Evolutionary conservation across 176 grass and related monocot species (phyloP).

Genomic region (Juncus inflexus): DNA sequence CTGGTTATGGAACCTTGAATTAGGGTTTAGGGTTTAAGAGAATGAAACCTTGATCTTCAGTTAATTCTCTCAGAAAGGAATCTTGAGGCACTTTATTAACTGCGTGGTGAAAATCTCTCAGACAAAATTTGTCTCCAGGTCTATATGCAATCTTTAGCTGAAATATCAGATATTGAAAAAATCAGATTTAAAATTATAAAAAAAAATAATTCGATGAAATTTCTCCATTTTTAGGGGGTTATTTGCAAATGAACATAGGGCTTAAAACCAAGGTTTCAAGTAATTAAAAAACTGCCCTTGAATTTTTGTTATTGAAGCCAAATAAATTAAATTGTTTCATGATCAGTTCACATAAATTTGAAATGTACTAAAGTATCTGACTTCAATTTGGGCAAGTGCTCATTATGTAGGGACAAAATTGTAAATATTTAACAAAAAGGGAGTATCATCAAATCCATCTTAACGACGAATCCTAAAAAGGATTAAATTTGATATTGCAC

Average conservation of each 20-base stretch:
- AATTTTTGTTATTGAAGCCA: too few species aligned
- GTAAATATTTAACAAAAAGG: not conserved
- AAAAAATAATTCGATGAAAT: too few species aligned
- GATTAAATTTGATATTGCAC: not conserved
- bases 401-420: too few species aligned
- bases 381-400: too few species aligned
- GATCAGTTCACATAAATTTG: too few species aligned
- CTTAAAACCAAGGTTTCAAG: too few species aligned
- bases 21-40: conserved; percentile 15
- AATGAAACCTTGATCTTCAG: conserved; percentile 35
- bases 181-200: too few species aligned
- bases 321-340: too few species aligned
- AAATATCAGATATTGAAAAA: not conserved
- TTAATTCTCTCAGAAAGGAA: conserved; percentile 46
- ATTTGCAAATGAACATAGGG: too few species aligned
- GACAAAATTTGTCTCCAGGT: conserved; percentile 65
- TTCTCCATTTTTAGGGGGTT: too few species aligned
- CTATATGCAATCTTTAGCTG: conserved; percentile 80
- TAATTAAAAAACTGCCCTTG: too few species aligned
- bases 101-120: conserved; percentile 80
- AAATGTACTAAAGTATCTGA: too few species aligned
- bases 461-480: not conserved
- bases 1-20: not conserved
- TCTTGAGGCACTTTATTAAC: conserved; percentile 66
- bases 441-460: not conserved